Evolutionary conservation across 2,329 filamentous ascomycete genomes (phyloP), one percentile per base, ranked within the genome.

Genomic region (Ophiostoma ulmi): DNA sequence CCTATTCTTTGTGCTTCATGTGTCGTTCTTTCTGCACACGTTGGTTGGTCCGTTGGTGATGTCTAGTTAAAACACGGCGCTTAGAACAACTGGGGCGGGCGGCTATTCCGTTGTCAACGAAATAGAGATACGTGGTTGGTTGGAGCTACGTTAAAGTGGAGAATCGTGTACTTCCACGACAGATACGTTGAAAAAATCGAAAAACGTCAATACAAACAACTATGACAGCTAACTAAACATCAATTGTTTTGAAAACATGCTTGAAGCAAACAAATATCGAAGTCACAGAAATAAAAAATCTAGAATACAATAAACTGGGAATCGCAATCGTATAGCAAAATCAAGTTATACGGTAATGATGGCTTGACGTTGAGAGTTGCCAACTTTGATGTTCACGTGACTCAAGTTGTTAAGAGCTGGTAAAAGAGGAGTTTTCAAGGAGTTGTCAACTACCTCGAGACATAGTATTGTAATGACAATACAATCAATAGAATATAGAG

Each of bases 21-120:
- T 63, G 52, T 58, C n/a, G n/a, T 22, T 22, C 26, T 31, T 63
- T 31, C 58, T 35, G 8, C 58, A 36, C 20, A 65, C 36, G 63
- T 8, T 65, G 63, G 63, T 65, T 65, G 35, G 63, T 26, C 63
- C 36, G 35, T 38, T 65, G 61, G 61, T 22, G 35, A 22, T 65
- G 63, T 41, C n/a, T n/a, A 14, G 20, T 26, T 22, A 20, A 39
- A 39, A 41, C 35, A 39, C 20, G 63, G 63, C 63, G 63, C 63
- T 39, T 65, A 41, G 63, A 61, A 17, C 11, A 13, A 64, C 61
- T 38, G 61, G 61, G 61, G 61, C 63, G 36, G 63, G 63, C 63
- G 63, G 63, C 63, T 65, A 65, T 65, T 65, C 36, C 63, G 36
- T 22, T 38, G 61, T 38, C 22, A n/a, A 35, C 5, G 10, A 20